Conservation (phyloP, 73 alveolate genomes). For the Paramecium sonneborni region DNA sequence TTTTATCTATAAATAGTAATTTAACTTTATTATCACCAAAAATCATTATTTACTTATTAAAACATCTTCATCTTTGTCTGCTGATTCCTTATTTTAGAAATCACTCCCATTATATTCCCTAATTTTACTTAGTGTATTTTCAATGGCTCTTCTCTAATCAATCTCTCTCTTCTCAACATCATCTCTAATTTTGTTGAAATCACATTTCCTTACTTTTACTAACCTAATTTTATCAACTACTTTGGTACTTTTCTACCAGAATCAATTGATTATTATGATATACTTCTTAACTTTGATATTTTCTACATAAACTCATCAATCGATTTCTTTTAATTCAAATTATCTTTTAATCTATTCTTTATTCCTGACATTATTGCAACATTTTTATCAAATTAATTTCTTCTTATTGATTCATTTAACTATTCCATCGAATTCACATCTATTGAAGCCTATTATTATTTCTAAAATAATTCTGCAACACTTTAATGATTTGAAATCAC, state of each 20-base stretch:
- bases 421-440: not conserved
- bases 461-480: not conserved
- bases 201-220: not conserved
- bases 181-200: not conserved
- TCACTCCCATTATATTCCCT: not conserved
- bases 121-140: not conserved
- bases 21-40: not conserved
- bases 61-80: not conserved
- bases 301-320: not conserved
- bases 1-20: conserved; percentile 63
- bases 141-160: not conserved
- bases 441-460: not conserved
- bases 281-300: not conserved
- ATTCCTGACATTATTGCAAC: not conserved
- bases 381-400: not conserved
- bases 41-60: not conserved
- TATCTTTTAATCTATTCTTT: not conserved
- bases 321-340: not conserved
- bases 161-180: not conserved
- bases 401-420: not conserved
- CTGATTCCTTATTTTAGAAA: not conserved
- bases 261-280: not conserved
- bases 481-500: not conserved
- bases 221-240: not conserved
- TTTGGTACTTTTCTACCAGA: not conserved